These are phyloP conservation scores for Avena atlantica DNA, from an alignment of 176 grass and related monocot genomes.

Conservation along the genomic window DNA sequence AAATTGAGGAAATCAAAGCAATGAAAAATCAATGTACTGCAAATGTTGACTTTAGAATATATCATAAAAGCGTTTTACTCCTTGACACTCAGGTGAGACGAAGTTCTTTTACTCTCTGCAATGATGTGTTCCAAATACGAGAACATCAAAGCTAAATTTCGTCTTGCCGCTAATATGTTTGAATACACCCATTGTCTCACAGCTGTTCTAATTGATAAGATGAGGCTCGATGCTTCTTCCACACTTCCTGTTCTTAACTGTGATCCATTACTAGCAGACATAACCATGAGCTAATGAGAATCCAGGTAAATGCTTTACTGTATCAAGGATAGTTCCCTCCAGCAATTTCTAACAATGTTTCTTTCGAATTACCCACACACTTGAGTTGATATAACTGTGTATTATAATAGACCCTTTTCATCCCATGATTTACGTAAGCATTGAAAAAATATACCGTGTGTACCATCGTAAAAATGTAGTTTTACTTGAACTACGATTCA, in stretches of 20 bases:
- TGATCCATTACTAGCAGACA: constrained; percentile 71
- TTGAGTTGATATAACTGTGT: too few relatives aligned
- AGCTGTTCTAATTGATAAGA: constrained; percentile 88
- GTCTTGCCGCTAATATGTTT: constrained; percentile 9
- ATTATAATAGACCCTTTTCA: too few relatives aligned
- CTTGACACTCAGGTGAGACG: constrained; percentile 77
- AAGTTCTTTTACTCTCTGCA: constrained; percentile 22
- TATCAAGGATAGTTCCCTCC: too few relatives aligned
- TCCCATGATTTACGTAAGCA: too few relatives aligned
- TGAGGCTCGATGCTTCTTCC: constrained; percentile 81
- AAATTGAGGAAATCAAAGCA: constrained; percentile 80
- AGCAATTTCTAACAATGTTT: too few relatives aligned
- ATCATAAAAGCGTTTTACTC: constrained; percentile 85
- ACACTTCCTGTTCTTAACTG: constrained; percentile 69
- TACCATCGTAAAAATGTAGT: too few relatives aligned
- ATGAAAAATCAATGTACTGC: constrained; percentile 78
- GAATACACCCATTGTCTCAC: constrained; percentile 28
- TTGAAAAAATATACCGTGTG: too few relatives aligned
- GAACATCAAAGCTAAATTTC: background rate
- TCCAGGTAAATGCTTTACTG: constrained; percentile 66
- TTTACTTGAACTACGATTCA: too few relatives aligned
- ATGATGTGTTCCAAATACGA: background rate
- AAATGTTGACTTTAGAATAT: constrained; percentile 88
- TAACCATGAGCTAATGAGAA: constrained; percentile 94
- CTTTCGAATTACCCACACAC: too few relatives aligned